Conservation (phyloP, 352 stramenopile genomes). For the Peronosclerospora sorghi region DNA sequence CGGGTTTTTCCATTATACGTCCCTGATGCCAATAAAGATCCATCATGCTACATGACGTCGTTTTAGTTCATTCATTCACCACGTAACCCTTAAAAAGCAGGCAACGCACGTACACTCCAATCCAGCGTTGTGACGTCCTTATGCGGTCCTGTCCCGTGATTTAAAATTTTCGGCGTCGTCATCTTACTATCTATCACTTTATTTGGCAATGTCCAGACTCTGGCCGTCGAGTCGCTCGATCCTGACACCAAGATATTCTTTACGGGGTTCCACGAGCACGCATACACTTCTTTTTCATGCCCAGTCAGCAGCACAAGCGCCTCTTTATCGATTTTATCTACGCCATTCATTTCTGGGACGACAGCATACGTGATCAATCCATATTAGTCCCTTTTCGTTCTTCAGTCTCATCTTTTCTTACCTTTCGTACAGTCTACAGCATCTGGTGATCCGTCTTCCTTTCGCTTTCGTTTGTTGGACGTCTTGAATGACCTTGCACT, state of each 20-base stretch:
- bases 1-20: constrained; percentile 92
- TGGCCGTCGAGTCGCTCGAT: constrained; percentile 90
- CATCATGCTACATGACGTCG: constrained; percentile 52
- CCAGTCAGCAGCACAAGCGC: constrained; percentile 57
- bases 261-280: constrained; percentile 94
- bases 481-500: constrained; percentile 47
- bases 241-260: constrained; percentile 93
- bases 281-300: constrained; percentile 91
- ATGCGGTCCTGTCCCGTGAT: constrained; percentile 81
- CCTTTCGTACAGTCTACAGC: constrained; percentile 56
- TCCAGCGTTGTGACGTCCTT: constrained; percentile 98
- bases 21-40: constrained; percentile 87
- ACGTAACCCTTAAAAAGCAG: neutral
- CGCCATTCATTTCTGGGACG: constrained; percentile 39
- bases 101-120: constrained; percentile 82
- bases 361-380: neutral
- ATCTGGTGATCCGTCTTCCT: constrained; percentile 53
- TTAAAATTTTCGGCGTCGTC: constrained; percentile 42
- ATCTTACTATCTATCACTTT: constrained; percentile 38
- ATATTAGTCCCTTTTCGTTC: neutral
- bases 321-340: constrained; percentile 53
- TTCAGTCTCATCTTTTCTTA: constrained; percentile 5
- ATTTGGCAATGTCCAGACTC: constrained; percentile 89
- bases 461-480: constrained; percentile 81
- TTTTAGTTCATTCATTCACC: constrained; percentile 12